Evolutionary conservation across 352 stramenopile species (phyloP), one percentile per base, ranked within the genome.

Genomic region (Phytophthora foliorum): DNA sequence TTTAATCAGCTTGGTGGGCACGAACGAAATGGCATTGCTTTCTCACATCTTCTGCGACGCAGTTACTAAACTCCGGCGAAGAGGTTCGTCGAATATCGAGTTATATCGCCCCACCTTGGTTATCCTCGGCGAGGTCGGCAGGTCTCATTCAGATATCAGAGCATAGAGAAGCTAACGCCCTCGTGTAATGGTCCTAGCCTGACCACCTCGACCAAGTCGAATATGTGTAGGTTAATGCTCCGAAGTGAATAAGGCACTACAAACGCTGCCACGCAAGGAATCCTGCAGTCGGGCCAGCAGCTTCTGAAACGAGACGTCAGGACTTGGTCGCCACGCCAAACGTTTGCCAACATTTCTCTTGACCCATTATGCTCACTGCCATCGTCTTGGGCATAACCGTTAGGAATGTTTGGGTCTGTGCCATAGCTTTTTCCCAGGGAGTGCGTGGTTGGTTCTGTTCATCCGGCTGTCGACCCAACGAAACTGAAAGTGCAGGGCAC

Each of bases 401-500:
- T 63, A 41, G n/a, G 6, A 68, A 32, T 67, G 34, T n/a, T 52
- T 36, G 55, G 34, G 31, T 50, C 29, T 39, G 44, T 46, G 36
- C 11, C 32, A 27, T 53, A 9, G 14, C 46, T 39, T 58, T 57
- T 59, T 53, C 44, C 51, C 50, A 4, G 8, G 2, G 5, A 38
- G 27, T 34, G 38, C 44, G 44, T 21, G 27, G 29, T 63, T 13
- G 24, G 31, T 66, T 72, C 62, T 59, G 16, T 25, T 63, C 27
- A 13, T 55, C 22, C 62, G 61, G 61, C 34, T 68, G 54, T 41
- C 48, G 36, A 62, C 13, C 29, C n/a, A 4, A 55, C 38, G 54
- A 67, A 70, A 70, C 45, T 65, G 49, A 71, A 72, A 68, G 42
- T 58, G 29, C 49, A 68, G 49, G 53, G 55, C 54, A 75, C 42